Evolutionary conservation across 441 rosid species (phyloP), one percentile per base, ranked within the genome.

Genomic region (Sinapis alba): DNA sequence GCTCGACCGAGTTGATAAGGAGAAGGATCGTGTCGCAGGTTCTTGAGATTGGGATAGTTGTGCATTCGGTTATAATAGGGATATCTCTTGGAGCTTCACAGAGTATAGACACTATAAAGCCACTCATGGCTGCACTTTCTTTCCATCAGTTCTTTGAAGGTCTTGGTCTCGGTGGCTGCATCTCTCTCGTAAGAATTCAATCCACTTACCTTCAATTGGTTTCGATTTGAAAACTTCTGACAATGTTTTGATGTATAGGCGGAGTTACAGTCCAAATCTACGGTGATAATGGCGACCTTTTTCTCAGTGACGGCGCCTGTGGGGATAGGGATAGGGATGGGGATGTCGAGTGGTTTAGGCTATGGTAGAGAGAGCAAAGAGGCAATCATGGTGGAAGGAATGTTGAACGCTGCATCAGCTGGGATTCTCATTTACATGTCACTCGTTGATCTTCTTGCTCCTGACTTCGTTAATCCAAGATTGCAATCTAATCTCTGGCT

Each of bases 61-160:
- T 82, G 15, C 90, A 87, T 76, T 85, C 88, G 7, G 87, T 83
- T 45, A 79, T 87, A 1, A 83, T 85, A 34, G 88, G 87, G 15
- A 75, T 85, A 28, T 80, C 87, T 12, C 64, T 85, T 78, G 90
- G 90, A 57, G 84, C 87, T 9, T 82, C 87, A 5, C 67, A 75
- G 34, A 74, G 76, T 5, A 32, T 65, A 18, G 81, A 80, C 4
- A 85, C 86, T 8, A 73, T 87, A 76, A 83, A 64, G 78, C 87
- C 88, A 60, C 83, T 85, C 23, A 67, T 87, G 56, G 83, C 76
- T 27, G 90, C 90, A 38, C 74, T 84, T 30, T 83, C 87, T 30
- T 85, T 87, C 62, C 88, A 87, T 63, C 90, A 87, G 70, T 87
- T 85, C 67, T 87, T 87, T 50, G 90, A 87, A 67, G 88, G 87